Percentiles rank a stretch among this genome's conserved stretches.
These are phyloP conservation scores for Trichosporon coremiiforme DNA, from an alignment of 1,284 basidiomycete species.

Conservation along the genomic window DNA sequence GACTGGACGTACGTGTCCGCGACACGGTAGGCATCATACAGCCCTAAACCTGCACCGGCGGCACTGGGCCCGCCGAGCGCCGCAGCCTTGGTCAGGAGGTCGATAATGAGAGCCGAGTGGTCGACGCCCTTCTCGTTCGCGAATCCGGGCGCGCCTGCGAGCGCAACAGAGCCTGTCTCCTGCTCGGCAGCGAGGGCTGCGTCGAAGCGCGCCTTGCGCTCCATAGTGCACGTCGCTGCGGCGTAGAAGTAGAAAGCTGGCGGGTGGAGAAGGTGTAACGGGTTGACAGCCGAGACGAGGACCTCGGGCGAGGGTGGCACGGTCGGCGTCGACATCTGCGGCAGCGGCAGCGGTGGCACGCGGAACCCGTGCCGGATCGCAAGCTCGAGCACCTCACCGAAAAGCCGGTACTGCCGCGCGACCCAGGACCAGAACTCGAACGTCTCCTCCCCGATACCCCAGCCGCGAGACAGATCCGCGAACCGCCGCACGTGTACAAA, in stretches of 20 bases:
- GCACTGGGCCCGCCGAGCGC: constrained; percentile 72
- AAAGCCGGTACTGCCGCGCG: constrained; percentile 85
- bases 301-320: constrained; percentile 43
- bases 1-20: constrained; percentile 69
- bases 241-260: constrained; percentile 89
- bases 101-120: constrained; percentile 75
- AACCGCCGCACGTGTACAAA: constrained; percentile 81
- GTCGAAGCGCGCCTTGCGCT: constrained; percentile 68
- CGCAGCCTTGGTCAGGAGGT: constrained; percentile 88
- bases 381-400: constrained; percentile 84
- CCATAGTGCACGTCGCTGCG: constrained; percentile 78
- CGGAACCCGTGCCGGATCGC: constrained; percentile 65
- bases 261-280: constrained; percentile 69
- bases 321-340: constrained; percentile 34
- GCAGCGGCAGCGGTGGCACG: constrained; percentile 24
- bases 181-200: constrained; percentile 63
- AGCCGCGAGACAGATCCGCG: constrained; percentile 81
- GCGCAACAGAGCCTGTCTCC: constrained; percentile 36
- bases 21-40: constrained; percentile 84
- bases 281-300: constrained; percentile 49
- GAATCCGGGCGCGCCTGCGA: constrained; percentile 59
- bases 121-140: constrained; percentile 86
- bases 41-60: constrained; percentile 67
- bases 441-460: constrained; percentile 96
- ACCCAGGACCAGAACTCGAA: constrained; percentile 98